Evolutionary conservation across 768 basidiomycete species (phyloP), one percentile per base, ranked within the genome.

Genomic region (Pulveroboletus sp.): DNA sequence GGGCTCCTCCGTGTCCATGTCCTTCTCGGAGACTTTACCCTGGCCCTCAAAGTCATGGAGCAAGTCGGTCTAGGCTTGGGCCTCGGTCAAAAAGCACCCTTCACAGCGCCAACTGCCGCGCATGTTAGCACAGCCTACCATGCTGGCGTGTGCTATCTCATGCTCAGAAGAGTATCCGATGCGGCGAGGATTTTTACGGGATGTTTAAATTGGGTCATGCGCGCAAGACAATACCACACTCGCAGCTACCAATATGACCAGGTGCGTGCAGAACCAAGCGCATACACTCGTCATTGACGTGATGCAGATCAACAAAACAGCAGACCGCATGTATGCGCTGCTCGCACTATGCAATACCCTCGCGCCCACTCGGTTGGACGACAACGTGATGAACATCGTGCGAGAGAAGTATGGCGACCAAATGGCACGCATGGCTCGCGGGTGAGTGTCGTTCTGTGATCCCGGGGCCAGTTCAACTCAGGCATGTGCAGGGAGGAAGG

Each of bases 171-270:
- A 55, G 97, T 94, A 70, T 85, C 94, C 5, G 97, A 99, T 64
- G 97, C 97, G 20, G 92, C 91, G 65, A 88, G 94, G 33, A 85
- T 90, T 5, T 95, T 97, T 64, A 89, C 93, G 32, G 85, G 86
- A 12, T 87, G 95, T 62, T 75, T 97, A 40, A 94, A 94, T 75
- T 94, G 97, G 76, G 92, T 95, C 63, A 85, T 91, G 73, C 81
- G 95, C 16, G 94, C 97, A 83, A 82, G 94, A 60, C 92, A 94
- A 65, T 97, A 95, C 69, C 94, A 99, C 73, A 95, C 94, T 10
- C 74, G 94, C 57, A 90, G 90, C 63, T 95, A 95, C 66, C 94
- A 97, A 65, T 97, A 97, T 59, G 94, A 97, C 61, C 93, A 94
- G 76, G 90, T 88, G 52, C 29, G 72, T 47, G 16, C 12, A 5